A percentile compares a stretch with the other conserved stretches of the same genome.
phyloP scores from a whole-genome alignment of 2,329 filamentous ascomycete genomes.

The Fusarium devonianum region DNA sequence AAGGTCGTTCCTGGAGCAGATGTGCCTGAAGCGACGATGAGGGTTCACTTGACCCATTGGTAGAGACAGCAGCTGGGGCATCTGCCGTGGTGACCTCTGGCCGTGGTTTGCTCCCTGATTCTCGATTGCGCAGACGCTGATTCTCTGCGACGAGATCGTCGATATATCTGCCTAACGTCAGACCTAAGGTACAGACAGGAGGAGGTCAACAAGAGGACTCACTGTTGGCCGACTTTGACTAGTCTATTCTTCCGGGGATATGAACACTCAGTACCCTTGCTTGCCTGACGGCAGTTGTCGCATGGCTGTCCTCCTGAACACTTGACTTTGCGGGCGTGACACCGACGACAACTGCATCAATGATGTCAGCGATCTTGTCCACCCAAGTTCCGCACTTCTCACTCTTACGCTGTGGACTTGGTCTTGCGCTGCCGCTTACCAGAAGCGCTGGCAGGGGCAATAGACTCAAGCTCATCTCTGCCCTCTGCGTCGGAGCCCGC shows the following conservation, averaged over 20 bases:
- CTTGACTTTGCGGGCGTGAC: conserved; percentile 46
- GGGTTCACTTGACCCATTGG: conserved; percentile 10
- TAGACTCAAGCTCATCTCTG: conserved; percentile 27
- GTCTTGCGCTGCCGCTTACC: conserved; percentile 32
- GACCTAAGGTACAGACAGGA: background rate
- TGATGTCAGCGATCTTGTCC: conserved; percentile 1
- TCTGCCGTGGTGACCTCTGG: conserved; percentile 24
- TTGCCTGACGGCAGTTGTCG: conserved; percentile 43
- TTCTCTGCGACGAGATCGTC: conserved; percentile 48
- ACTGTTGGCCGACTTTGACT: conserved; percentile 46
- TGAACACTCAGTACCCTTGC: conserved; percentile 42
- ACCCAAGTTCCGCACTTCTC: background rate
- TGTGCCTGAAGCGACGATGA: conserved; percentile 29
- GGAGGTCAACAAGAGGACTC: background rate
- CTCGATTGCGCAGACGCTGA: conserved; percentile 37
- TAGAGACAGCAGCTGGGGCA: conserved; percentile 3
- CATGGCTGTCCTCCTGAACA: conserved; percentile 47
- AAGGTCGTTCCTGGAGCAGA: conserved; percentile 39
- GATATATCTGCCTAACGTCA: conserved; percentile 41
- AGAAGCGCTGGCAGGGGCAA: conserved; percentile 14
- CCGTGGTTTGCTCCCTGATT: conserved; percentile 20
- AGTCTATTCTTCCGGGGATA: conserved; percentile 46
- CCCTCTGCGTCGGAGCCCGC: conserved; percentile 31
- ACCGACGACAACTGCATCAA: conserved; percentile 42
- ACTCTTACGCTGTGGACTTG: conserved; percentile 39